These are phyloP conservation scores for Teratosphaeria destructans DNA, from an alignment of 2,329 filamentous ascomycete genomes.

Conservation along the genomic window DNA sequence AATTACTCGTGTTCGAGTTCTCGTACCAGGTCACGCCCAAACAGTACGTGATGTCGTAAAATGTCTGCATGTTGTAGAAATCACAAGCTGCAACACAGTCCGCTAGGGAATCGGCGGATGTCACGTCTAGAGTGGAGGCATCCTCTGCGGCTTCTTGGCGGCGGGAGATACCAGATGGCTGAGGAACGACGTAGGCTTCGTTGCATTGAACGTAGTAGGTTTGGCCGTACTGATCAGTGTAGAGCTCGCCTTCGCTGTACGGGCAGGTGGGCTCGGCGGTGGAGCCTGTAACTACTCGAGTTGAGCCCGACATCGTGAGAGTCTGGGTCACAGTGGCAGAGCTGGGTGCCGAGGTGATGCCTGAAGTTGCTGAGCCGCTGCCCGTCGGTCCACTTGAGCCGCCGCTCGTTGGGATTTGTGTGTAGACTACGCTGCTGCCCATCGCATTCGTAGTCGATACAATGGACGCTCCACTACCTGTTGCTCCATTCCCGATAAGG, in stretches of 20 bases:
- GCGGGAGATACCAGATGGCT: constrained; percentile 3
- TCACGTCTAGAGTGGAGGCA: constrained; percentile 6
- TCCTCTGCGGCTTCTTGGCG: not conserved
- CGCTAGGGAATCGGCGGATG: constrained; percentile 11
- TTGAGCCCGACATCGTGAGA: constrained; percentile 1
- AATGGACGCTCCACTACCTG: constrained; percentile 8
- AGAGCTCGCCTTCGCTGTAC: constrained; percentile 12
- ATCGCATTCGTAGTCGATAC: constrained; percentile 13
- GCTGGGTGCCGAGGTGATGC: constrained; percentile 1
- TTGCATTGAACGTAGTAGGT: constrained; percentile 14
- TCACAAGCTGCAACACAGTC: constrained; percentile 4
- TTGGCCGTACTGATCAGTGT: constrained; percentile 15
- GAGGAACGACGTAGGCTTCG: constrained; percentile 6
- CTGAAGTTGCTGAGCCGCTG: not conserved
- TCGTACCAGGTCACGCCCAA: not conserved
- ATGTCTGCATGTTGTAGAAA: constrained; percentile 4
- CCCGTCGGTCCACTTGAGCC: not conserved
- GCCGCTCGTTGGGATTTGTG: constrained; percentile 9
- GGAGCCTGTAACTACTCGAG: constrained; percentile 1
- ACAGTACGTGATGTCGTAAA: not conserved
- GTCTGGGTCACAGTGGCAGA: not conserved
- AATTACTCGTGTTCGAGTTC: not conserved
- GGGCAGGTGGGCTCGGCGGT: constrained; percentile 19
- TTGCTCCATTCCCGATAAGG: constrained; percentile 9
- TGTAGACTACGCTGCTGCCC: constrained; percentile 12